Conservation (phyloP, 2,329 filamentous ascomycete genomes). For the Apiospora saccharicola region DNA sequence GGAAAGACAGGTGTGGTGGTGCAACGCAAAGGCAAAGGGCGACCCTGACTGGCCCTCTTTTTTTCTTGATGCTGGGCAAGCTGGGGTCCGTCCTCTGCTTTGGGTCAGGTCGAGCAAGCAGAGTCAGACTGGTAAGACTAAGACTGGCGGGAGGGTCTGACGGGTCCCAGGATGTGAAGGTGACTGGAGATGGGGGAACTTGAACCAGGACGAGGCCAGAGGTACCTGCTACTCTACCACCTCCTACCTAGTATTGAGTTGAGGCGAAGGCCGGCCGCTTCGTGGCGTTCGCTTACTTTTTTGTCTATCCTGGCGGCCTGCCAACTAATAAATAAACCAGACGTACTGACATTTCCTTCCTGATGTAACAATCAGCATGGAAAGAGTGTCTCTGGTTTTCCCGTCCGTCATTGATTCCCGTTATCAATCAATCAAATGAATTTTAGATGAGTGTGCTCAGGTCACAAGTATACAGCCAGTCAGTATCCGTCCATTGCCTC, state of each 20-base stretch:
- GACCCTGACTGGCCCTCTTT: neutral
- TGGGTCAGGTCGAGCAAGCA: conserved; percentile 20
- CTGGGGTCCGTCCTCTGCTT: conserved; percentile 20
- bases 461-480: no score
- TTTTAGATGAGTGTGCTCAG: no score
- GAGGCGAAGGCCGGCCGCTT: conserved; percentile 12
- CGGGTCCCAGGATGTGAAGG: conserved; percentile 12
- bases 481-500: no score
- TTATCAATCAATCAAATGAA: no score
- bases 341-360: no score
- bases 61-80: neutral
- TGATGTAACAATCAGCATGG: neutral
- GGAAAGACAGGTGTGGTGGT: conserved; percentile 21
- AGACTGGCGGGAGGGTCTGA: conserved; percentile 20
- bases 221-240: neutral
- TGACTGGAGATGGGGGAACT: conserved; percentile 11
- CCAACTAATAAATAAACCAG: neutral
- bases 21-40: conserved; percentile 21
- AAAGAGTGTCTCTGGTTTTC: no score
- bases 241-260: neutral
- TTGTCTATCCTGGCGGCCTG: neutral
- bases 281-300: conserved; percentile 7
- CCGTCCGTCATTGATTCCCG: no score
- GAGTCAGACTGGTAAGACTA: conserved; percentile 16
- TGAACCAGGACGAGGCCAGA: neutral